Percentiles rank a stretch among this genome's conserved stretches.
Evolutionary conservation across 2,329 filamentous ascomycete species (phyloP).

Genomic region (Penicillium paneum): DNA sequence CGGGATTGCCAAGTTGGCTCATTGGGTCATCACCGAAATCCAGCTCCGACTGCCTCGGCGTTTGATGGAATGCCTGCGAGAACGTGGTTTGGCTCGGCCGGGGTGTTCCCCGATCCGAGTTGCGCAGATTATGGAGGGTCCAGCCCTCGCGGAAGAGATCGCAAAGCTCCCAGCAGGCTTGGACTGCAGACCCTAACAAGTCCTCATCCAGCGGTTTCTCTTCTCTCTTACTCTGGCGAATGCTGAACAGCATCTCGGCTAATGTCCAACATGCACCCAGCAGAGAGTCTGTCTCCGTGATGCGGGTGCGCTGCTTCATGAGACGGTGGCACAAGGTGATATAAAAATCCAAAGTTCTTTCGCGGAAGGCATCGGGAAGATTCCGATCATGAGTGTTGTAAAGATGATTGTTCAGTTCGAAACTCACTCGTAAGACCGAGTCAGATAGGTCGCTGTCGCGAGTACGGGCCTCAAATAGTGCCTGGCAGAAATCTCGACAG

Average conservation of each 20-base stretch:
- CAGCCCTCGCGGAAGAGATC: slow-evolving; percentile 91
- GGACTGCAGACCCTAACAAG: slow-evolving; percentile 78
- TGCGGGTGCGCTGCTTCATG: slow-evolving; percentile 86
- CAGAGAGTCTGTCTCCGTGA: slow-evolving; percentile 78
- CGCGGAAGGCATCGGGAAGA: slow-evolving; percentile 80
- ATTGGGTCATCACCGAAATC: slow-evolving; percentile 26
- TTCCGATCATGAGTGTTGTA: slow-evolving; percentile 87
- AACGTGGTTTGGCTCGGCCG: slow-evolving; percentile 76
- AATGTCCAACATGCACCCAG: slow-evolving; percentile 84
- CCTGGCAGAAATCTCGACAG: slow-evolving; percentile 87
- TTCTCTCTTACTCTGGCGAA: slow-evolving; percentile 77
- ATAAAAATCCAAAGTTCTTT: slow-evolving; percentile 90
- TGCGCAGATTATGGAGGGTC: slow-evolving; percentile 69
- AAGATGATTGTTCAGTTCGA: slow-evolving; percentile 91
- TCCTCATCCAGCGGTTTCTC: slow-evolving; percentile 74
- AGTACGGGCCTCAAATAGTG: slow-evolving; percentile 79
- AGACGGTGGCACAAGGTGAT: slow-evolving; percentile 87
- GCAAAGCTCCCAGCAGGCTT: slow-evolving; percentile 92
- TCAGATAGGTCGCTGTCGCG: slow-evolving; percentile 76
- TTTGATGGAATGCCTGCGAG: slow-evolving; percentile 55
- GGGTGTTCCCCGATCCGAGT: slow-evolving; percentile 75
- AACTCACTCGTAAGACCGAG: slow-evolving; percentile 85
- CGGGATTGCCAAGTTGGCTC: slow-evolving; percentile 52
- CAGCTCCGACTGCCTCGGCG: slow-evolving; percentile 44
- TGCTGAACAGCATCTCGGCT: slow-evolving; percentile 87